phyloP scores from a whole-genome alignment of 805 yeast genomes.

The Maudiozyma serrabonitensis region DNA sequence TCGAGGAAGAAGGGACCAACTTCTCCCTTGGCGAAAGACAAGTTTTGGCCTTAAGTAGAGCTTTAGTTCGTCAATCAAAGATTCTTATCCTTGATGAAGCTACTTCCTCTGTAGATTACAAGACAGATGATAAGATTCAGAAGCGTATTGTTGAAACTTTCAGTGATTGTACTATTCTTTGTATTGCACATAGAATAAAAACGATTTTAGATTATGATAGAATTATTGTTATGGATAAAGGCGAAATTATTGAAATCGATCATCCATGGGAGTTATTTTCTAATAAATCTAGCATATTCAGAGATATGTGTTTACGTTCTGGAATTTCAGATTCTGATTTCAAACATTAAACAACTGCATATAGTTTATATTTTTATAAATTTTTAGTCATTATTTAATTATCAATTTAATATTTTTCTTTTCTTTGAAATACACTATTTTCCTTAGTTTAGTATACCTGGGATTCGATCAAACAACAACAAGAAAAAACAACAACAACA shows the following conservation, averaged over 20 bases:
- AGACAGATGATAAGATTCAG: slow-evolving; percentile 59
- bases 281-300: slow-evolving; percentile 37
- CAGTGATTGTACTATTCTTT: slow-evolving; percentile 51
- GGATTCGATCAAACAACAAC: too few relatives aligned
- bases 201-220: slow-evolving; percentile 52
- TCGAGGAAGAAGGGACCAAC: slow-evolving; percentile 62
- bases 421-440: too few relatives aligned
- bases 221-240: slow-evolving; percentile 50
- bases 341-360: not conserved
- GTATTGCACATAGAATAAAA: slow-evolving; percentile 63
- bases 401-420: too few relatives aligned
- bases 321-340: slow-evolving; percentile 37
- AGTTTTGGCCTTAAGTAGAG: slow-evolving; percentile 59
- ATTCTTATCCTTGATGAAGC: slow-evolving; percentile 67
- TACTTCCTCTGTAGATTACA: slow-evolving; percentile 66
- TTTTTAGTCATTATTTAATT: too few relatives aligned
- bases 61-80: slow-evolving; percentile 52
- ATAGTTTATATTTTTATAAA: too few relatives aligned
- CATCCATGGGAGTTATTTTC: slow-evolving; percentile 40
- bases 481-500: too few relatives aligned
- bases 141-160: slow-evolving; percentile 49
- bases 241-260: slow-evolving; percentile 45
- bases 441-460: too few relatives aligned
- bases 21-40: slow-evolving; percentile 68
- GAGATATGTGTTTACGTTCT: slow-evolving; percentile 41